Base-by-base conservation (phyloP, 2,329 filamentous ascomycete species). In the Periglandula ipomoeae region DNA sequence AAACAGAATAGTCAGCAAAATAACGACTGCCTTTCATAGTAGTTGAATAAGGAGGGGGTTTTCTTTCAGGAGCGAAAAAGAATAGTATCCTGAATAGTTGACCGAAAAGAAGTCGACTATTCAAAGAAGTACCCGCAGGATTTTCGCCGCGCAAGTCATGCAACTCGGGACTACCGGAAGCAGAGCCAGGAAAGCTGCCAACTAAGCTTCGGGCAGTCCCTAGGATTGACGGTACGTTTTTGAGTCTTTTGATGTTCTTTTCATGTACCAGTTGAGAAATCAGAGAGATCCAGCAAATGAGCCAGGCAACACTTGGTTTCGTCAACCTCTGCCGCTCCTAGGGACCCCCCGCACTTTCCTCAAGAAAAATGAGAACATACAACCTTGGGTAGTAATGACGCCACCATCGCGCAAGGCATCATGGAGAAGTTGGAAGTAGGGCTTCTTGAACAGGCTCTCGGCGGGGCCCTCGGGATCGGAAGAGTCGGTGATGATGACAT, bases 371-470 rank as follows among this genome's bases (percentile, higher is more conserved):
- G 83, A 84, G 82, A 78, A 88, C 89, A 81, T 89, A 95, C 89
- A 95, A 98, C 93, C 93, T 96, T 98, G 93, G 68, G 93, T 98
- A 73, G 89, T 91, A 74, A 98, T 97, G 66, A 98, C 89, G 76
- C 93, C 93, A 72, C 90, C 91, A 64, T 95, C 89, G 59, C 87
- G 84, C 61, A 97, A 83, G 61, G 93, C 93, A 64, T 84, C 87
- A 69, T 85, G 78, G 54, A 98, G 81, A 59, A 98, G 84, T 79
- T 96, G 79, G 72, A 97, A 98, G 81, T 98, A 98, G 54, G 89
- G 85, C 79, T 96, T 96, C 81, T 97, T 82, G 85, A 98, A 98
- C 57, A 98, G 81, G 62, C 81, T 85, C 81, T 97, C 90, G 59
- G 93, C 93, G 27, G 93, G 93, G 56, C 93, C 93, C 69, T 97